Percentiles rank a stretch among this genome's conserved stretches.
Evolutionary conservation across 176 grass and related monocot genomes (phyloP).

Genomic region (Oryza brachyantha): DNA sequence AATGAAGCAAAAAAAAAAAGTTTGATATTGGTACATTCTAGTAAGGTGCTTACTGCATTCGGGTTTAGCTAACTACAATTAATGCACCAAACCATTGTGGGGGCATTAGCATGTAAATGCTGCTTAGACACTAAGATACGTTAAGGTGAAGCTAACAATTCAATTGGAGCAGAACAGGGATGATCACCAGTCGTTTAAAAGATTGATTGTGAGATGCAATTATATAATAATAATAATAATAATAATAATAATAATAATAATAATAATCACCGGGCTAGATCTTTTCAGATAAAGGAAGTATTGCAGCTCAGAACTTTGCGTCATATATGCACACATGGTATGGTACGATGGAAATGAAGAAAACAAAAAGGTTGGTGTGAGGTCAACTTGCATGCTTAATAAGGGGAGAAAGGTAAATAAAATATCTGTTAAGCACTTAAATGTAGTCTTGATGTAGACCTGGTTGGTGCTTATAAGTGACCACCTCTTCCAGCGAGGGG

Average conservation of each 20-base stretch:
- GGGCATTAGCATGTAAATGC: background rate
- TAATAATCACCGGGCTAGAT: background rate
- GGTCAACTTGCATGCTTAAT: too few species aligned
- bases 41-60: background rate
- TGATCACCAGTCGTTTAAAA: background rate
- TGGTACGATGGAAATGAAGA: too few species aligned
- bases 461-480: too few species aligned
- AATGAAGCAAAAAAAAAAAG: background rate
- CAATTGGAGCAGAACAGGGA: background rate
- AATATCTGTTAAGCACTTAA: too few species aligned
- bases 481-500: too few species aligned
- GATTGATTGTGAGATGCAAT: background rate
- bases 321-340: too few species aligned
- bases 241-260: too few species aligned
- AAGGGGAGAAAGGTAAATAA: too few species aligned
- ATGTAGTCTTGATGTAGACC: too few species aligned
- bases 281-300: background rate
- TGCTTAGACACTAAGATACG: slow-evolving; percentile 25
- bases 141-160: slow-evolving; percentile 10
- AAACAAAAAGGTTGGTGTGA: too few species aligned
- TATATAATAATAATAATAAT: too few species aligned
- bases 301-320: too few species aligned
- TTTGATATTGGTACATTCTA: background rate
- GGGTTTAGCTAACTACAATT: background rate
- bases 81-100: background rate